Base-by-base conservation (phyloP, 2,329 filamentous ascomycete species). In the Alternaria atra region DNA sequence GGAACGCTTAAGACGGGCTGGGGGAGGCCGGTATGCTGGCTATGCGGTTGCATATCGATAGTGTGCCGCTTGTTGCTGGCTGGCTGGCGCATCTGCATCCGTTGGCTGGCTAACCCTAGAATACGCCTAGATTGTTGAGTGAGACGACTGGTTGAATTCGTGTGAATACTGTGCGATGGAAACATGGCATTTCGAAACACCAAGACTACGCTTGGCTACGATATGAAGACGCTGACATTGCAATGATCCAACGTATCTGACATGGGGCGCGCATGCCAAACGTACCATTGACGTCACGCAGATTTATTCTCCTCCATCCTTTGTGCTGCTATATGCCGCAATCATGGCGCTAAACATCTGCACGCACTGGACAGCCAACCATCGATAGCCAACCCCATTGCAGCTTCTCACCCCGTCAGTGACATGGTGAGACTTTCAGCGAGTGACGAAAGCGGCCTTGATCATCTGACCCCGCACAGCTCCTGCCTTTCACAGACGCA, bases 241-340 rank as follows among this genome's bases (percentile, higher is more conserved):
- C 44, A 20, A 39, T 53, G 48, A 29, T 48, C 12, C 34, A 42
- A 32, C n/a, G 46, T 52, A 34, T 20, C 35, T 52, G 39, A 46
- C 34, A 50, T 47, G 32, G 25, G 47, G 42, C 27, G 42, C 42
- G 48, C 23, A 60, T 44, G n/a, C 40, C 48, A 46, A 23, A 60
- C 44, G 50, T 52, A 46, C 35, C 30, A 23, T 35, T 63, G 61
- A 63, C 61, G 61, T 63, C 61, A 63, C 29, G 40, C 27, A 17
- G 23, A 34, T 4, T 29, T 27, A 50, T 25, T 20, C 20, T 34
- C 40, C 35, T 52, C 34, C 34, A 29, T n/a, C 9, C 32, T 39
- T 20, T 25, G 34, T n/a, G 30, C 30, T 29, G 34, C 32, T 50
- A 32, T 55, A 32, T 60, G 35, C 47, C 52, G 37, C 42, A 48